Percentiles rank a stretch among this genome's conserved stretches.
These are phyloP conservation scores for Didymella segeticola DNA, from an alignment of 2,329 filamentous ascomycete species.

Conservation along the genomic window DNA sequence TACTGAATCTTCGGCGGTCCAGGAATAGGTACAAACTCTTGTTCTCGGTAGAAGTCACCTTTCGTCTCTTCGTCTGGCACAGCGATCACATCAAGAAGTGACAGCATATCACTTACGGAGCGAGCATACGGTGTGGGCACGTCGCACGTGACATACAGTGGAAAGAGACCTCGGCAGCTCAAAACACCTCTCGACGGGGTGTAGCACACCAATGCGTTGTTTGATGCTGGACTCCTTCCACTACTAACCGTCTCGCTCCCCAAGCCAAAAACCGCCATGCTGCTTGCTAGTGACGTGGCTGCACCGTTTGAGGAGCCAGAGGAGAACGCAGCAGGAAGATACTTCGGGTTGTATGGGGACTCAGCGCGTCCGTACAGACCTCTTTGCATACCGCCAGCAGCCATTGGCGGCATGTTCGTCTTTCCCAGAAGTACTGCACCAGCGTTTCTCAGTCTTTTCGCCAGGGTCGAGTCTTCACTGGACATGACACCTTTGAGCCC, in stretches of 20 bases:
- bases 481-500: constrained; percentile 60
- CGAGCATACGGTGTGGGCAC: constrained; percentile 61
- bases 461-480: constrained; percentile 61
- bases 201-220: constrained; percentile 64
- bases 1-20: constrained; percentile 44
- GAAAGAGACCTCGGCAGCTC: constrained; percentile 61
- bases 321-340: constrained; percentile 61
- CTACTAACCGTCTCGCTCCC: constrained; percentile 64
- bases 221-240: constrained; percentile 63
- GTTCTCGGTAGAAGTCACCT: constrained; percentile 64
- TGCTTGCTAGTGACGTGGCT: constrained; percentile 58
- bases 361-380: constrained; percentile 64
- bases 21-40: constrained; percentile 55
- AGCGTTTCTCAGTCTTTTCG: constrained; percentile 55
- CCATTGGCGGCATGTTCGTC: constrained; percentile 68
- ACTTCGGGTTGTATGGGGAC: constrained; percentile 62
- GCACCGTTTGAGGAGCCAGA: constrained; percentile 67
- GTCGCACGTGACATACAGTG: constrained; percentile 64
- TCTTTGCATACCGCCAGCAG: constrained; percentile 64
- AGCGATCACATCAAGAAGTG: constrained; percentile 58
- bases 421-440: constrained; percentile 61
- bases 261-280: constrained; percentile 61
- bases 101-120: constrained; percentile 58
- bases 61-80: constrained; percentile 50
- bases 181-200: constrained; percentile 62